Evolutionary conservation across 495 filamentous ascomycete species (phyloP).

Genomic region (Trichoderma asperelloides): DNA sequence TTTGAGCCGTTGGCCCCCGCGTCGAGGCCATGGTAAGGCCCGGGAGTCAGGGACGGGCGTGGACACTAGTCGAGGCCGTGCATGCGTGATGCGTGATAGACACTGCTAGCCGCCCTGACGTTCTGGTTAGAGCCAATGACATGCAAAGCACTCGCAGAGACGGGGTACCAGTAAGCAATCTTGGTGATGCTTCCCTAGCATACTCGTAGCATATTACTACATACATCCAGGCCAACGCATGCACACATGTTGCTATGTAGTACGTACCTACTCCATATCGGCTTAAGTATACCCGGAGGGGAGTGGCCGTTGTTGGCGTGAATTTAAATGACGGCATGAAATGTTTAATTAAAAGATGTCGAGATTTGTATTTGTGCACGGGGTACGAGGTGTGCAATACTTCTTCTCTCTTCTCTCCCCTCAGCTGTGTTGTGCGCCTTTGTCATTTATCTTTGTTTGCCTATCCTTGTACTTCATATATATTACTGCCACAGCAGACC

Average conservation of each 20-base stretch:
- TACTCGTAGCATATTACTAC: not conserved
- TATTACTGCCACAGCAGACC: too few species aligned
- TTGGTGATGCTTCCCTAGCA: not conserved
- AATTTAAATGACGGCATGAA: not conserved
- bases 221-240: not conserved
- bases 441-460: too few species aligned
- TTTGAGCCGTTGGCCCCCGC: not conserved
- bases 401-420: too few species aligned
- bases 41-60: constrained; percentile 6
- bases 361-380: too few species aligned
- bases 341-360: not conserved
- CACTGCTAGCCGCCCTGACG: constrained; percentile 1
- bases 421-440: too few species aligned
- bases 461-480: too few species aligned
- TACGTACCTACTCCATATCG: not conserved
- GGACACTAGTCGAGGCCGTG: constrained; percentile 1
- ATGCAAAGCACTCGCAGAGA: not conserved
- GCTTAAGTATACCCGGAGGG: too few species aligned
- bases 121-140: not conserved
- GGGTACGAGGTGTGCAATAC: too few species aligned
- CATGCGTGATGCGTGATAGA: not conserved
- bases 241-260: not conserved
- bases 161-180: not conserved
- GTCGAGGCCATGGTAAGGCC: not conserved
- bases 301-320: too few species aligned